Base-by-base conservation (phyloP, 2,329 filamentous ascomycete species). In the Penicillium glabrum region DNA sequence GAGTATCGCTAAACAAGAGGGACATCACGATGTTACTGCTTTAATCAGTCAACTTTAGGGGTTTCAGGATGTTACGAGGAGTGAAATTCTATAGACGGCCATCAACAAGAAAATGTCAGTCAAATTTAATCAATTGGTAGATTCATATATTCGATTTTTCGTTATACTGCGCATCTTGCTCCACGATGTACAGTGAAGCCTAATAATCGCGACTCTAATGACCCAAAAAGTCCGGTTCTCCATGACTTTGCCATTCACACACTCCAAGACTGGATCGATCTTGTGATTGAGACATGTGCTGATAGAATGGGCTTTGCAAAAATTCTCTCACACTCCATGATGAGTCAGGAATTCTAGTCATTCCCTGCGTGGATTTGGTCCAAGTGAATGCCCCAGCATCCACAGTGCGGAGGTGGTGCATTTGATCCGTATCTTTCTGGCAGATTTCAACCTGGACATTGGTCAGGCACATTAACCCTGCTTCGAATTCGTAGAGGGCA, bases 301-400 rank as follows among this genome's bases (percentile, higher is more conserved):
- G 51, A 46, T 45, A 53, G 13, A 46, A 26, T 11, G 27, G 29
- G 9, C 41, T 21, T 11, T 51, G 19, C 23, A 51, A 10, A 14
- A 51, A 51, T 4, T 27, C 24, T 8, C 37, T 14, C 29, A 51
- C 9, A 11, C 23, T 7, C 48, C 35, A 43, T n/a, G 24, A 41
- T 3, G 48, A 21, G 10, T 13, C 23, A 16, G 5, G 8, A 14
- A 51, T 11, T 19, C 13, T 37, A 5, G 26, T 21, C 35, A 41
- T 14, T n/a, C 35, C 48, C 3, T 10, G 16, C 6, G 11, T 11
- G 8, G 35, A 23, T 21, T 27, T 21, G 13, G 47, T 51, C 48
- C 48, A 51, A 19, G 48, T 51, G 21, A 51, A 41, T 19, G 48
- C 23, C 8, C 48, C 48, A 21, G 48, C 48, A 29, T 51, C 48